phyloP scores from a whole-genome alignment of 2,329 filamentous ascomycete genomes.

The Ophiostoma australiae region DNA sequence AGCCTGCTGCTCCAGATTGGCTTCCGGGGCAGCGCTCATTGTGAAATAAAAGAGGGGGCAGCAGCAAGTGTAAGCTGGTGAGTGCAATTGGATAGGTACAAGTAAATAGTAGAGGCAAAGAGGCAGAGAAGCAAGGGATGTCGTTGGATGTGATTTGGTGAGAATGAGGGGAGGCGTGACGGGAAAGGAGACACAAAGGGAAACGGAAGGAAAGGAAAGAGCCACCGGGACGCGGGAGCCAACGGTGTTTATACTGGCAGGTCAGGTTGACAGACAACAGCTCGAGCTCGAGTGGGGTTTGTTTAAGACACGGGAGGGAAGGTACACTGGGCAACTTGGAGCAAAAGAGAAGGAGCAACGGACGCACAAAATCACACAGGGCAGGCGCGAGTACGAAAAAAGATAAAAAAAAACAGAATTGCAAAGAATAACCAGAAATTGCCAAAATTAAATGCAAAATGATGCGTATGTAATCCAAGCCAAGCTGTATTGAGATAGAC shows the following conservation, averaged over 20 bases:
- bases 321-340: neutral
- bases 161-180: slow-evolving; percentile 3
- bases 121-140: neutral
- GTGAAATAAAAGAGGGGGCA: slow-evolving; percentile 6
- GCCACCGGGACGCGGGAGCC: neutral
- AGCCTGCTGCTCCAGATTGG: slow-evolving; percentile 21
- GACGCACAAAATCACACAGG: neutral
- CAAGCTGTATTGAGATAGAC: neutral
- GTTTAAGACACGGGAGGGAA: neutral
- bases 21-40: slow-evolving; percentile 24
- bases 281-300: slow-evolving; percentile 8
- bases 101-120: neutral
- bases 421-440: slow-evolving; percentile 13
- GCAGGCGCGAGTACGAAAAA: slow-evolving; percentile 14
- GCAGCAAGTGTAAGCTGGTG: neutral
- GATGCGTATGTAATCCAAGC: slow-evolving; percentile 6
- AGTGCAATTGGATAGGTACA: neutral
- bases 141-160: slow-evolving; percentile 12
- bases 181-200: neutral
- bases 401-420: slow-evolving; percentile 11
- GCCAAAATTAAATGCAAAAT: neutral
- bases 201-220: neutral
- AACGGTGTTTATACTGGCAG: slow-evolving; percentile 8
- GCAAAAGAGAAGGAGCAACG: neutral
- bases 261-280: neutral